These are phyloP conservation scores for Fusarium multiceps DNA, from an alignment of 2,329 filamentous ascomycete genomes.

Conservation along the genomic window DNA sequence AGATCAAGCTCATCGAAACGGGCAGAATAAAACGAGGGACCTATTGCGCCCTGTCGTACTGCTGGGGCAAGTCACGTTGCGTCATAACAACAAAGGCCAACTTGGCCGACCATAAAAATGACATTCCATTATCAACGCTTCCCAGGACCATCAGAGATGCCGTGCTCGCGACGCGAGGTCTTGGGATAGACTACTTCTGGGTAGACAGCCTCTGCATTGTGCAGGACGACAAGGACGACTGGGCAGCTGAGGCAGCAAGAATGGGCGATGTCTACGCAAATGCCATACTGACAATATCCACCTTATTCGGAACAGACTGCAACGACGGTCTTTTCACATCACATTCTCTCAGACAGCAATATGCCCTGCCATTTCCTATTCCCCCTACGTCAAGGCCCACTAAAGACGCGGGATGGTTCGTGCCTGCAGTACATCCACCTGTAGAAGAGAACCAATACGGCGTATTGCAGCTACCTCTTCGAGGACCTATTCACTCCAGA, in stretches of 20 bases:
- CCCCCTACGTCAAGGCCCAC: not conserved
- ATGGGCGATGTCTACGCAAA: slow-evolving; percentile 24
- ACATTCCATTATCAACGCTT: not conserved
- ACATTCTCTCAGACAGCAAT: not conserved
- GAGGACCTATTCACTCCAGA: not conserved
- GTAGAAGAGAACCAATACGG: not conserved
- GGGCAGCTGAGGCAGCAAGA: slow-evolving; percentile 4
- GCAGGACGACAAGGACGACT: slow-evolving; percentile 14
- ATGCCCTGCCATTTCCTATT: not conserved
- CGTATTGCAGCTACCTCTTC: not conserved
- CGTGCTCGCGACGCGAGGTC: not conserved
- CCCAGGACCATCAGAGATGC: slow-evolving; percentile 9
- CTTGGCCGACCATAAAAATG: not conserved
- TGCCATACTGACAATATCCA: slow-evolving; percentile 9
- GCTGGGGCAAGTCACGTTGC: not conserved
- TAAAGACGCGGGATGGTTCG: not conserved
- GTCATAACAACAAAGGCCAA: not conserved
- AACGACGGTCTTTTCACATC: not conserved
- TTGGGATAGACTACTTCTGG: slow-evolving; percentile 12
- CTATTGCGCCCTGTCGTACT: not conserved
- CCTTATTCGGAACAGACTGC: not conserved
- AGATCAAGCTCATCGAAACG: not conserved
- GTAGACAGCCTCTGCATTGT: slow-evolving; percentile 21
- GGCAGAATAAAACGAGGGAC: not conserved
- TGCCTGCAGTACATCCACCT: not conserved